Percentiles rank a stretch among this genome's conserved stretches.
Evolutionary conservation across 75 land plant species (phyloP).

Genomic region (Adiantum capillusveneris): DNA sequence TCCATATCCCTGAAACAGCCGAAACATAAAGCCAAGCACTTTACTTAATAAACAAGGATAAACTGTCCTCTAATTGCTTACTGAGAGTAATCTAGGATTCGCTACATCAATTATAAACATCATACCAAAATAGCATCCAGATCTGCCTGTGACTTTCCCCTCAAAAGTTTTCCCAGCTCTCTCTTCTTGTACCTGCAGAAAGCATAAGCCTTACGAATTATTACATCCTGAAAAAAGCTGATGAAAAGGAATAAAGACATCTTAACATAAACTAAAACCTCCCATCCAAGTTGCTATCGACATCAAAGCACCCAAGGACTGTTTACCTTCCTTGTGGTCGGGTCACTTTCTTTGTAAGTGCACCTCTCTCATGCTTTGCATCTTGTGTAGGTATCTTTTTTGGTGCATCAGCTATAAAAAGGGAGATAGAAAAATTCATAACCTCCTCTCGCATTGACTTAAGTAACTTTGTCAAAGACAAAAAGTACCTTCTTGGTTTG

Average conservation of each 20-base stretch:
- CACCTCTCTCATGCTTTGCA: slow-evolving; percentile 6
- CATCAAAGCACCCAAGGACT: not conserved
- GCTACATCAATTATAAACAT: too few relatives aligned
- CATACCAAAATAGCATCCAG: slow-evolving; percentile 84
- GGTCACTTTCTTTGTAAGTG: slow-evolving; percentile 27
- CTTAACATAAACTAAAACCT: not conserved
- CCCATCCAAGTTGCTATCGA: not conserved
- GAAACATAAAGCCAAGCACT: too few relatives aligned
- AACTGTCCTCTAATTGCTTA: too few relatives aligned
- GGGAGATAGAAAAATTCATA: too few relatives aligned
- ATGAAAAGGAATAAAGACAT: too few relatives aligned
- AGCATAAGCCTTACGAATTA: not conserved
- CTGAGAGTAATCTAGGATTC: too few relatives aligned
- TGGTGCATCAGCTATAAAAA: too few relatives aligned
- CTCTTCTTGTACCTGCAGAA: slow-evolving; percentile 72
- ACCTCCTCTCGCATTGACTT: too few relatives aligned
- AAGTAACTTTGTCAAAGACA: too few relatives aligned
- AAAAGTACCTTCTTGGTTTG: too few relatives aligned
- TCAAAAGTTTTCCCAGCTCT: slow-evolving; percentile 69
- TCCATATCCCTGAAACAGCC: too few relatives aligned
- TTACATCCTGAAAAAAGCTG: not conserved
- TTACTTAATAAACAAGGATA: too few relatives aligned
- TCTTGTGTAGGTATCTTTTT: slow-evolving; percentile 11
- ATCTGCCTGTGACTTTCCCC: slow-evolving; percentile 64
- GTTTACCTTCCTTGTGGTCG: slow-evolving; percentile 87